Base-by-base conservation (phyloP, 1,284 basidiomycete genomes). In the Volvariella surrecta region DNA sequence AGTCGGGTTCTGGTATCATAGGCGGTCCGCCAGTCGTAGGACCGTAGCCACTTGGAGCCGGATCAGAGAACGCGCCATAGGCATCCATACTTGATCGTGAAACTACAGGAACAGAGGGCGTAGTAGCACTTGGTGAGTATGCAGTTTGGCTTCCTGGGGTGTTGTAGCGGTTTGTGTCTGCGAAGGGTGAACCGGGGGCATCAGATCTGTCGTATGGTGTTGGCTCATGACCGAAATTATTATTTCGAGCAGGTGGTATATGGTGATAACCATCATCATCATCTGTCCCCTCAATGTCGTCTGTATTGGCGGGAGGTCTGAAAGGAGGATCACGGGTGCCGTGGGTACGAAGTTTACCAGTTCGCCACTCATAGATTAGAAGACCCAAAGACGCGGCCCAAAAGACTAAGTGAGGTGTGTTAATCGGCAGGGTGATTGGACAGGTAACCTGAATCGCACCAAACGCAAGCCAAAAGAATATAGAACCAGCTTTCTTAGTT, bases 391-490 rank as follows among this genome's bases (percentile, higher is more conserved):
- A 79, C 8, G 71, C 80, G 8, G 64, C 60, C 84, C 85, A 88
- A 57, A 79, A 81, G 11, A 62, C 85, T 83, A 37, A 3, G 15
- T 51, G 49, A 31, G 24, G 42, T 32, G 13, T 41, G 24, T 11
- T 43, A 34, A 50, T n/a, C 45, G 37, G 24, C 48, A 3, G 32
- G 24, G 38, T 48, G 19, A 51, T 35, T 16, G 20, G 17, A 35
- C 21, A 7, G 34, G 13, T 22, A 9, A 32, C 17, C 16, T 28
- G 6, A 24, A 16, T 51, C 62, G 19, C 44, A 84, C 82, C 71
- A 44, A 86, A 83, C 1, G 75, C 68, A n/a, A 90, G 60, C 91
- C 90, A 93, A 58, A 91, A 84, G 62, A 95, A 93, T 43, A 92
- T 76, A 4, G 77, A 76, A 0, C 75, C 86, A 2, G 91, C 90